Percentiles rank a stretch among this genome's conserved stretches.
phyloP scores from a whole-genome alignment of 2,329 filamentous ascomycete species.

The Aureobasidium sp. region DNA sequence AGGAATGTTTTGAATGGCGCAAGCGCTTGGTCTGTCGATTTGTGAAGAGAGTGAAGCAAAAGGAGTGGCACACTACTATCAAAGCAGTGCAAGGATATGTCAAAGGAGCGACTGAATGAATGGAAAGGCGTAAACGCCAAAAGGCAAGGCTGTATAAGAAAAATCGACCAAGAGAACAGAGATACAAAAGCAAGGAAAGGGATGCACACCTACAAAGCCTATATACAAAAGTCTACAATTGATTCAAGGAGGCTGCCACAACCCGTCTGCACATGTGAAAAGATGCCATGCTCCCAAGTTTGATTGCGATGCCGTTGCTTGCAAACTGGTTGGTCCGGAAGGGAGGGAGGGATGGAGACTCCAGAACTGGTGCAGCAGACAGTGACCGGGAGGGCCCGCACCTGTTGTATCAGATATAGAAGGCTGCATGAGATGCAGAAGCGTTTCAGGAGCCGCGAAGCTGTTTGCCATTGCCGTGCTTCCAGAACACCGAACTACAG shows the following conservation, averaged over 20 bases:
- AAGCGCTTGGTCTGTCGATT: not conserved
- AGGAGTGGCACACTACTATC: slow-evolving; percentile 12
- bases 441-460: slow-evolving; percentile 12
- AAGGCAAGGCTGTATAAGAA: not conserved
- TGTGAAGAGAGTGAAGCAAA: not conserved
- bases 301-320: slow-evolving; percentile 2
- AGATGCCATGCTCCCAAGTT: slow-evolving; percentile 7
- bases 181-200: not conserved
- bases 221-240: slow-evolving; percentile 2
- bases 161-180: slow-evolving; percentile 4
- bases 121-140: slow-evolving; percentile 10
- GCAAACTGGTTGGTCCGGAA: slow-evolving; percentile 7
- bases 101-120: slow-evolving; percentile 11
- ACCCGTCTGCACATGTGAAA: not conserved
- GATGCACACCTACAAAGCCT: slow-evolving; percentile 5
- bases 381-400: slow-evolving; percentile 2
- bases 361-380: slow-evolving; percentile 1
- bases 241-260: not conserved
- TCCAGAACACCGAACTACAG: not conserved
- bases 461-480: not conserved
- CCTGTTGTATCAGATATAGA: slow-evolving; percentile 10
- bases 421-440: slow-evolving; percentile 8
- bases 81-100: slow-evolving; percentile 7
- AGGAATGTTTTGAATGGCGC: not conserved
- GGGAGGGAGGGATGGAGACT: slow-evolving; percentile 5